Base-by-base conservation (phyloP, 176 grass and related monocot genomes). In the Cenchrus fungigraminus region DNA sequence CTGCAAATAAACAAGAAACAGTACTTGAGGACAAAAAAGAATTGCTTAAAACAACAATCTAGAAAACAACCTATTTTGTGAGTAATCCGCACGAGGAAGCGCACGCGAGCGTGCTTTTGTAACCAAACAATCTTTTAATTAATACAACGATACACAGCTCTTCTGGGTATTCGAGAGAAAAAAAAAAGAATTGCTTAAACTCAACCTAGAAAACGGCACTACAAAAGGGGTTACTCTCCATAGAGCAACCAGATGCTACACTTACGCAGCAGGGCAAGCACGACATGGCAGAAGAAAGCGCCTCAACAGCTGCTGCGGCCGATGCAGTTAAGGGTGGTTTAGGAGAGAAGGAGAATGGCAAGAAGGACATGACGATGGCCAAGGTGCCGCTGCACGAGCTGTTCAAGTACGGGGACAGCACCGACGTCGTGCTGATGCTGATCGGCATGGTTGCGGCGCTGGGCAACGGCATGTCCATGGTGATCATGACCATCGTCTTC, bases 401-500 rank as follows among this genome's bases (percentile, higher is more conserved):
- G 55, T 90, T 90, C 73, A 77, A 61, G 65, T 78, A 77, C 3
- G 88, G 57, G 0, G 83, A 90, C 47, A 52, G 8, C 37, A 65
- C 19, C 0, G 88, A 90, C 47, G 46, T 57, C 37, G 5, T 65
- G 65, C 46, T 90, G 73, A 90, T 90, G 83, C 32, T 78, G 57
- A 57, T 43, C 12, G 83, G 83, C 72, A 56, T 58, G 12, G 79
- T 77, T 0, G 73, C 37, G 12, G 84, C 83, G 1, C 55, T 86
- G 12, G 83, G 34, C 17, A 86, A 51, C 4, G 84, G 88, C 55
- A 69, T 86, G 73, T 83, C 79, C 28, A 80, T 83, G 50, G 78
- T 82, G 20, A 0, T 78, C 34, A 79, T 86, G 84, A 60, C 84
- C 37, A 66, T 90, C 73, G 78, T 90, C 84, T 86, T 90, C 6